A percentile compares a stretch with the other conserved stretches of the same genome.
phyloP scores from a whole-genome alignment of 1,139 yeast species.

The Candida labiduridarum region DNA sequence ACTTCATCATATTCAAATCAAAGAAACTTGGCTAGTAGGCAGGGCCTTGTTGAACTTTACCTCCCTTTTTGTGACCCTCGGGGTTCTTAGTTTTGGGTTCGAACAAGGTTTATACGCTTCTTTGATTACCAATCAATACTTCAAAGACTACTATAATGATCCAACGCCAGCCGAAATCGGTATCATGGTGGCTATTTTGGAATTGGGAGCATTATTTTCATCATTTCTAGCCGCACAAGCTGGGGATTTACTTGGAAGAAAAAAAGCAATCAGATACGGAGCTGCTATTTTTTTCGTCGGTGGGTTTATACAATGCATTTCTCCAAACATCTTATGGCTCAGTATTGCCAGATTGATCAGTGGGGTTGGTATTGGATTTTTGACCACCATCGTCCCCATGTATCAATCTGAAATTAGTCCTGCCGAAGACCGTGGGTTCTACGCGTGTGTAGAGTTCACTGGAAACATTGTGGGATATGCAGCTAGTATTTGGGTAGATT shows the following conservation, averaged over 20 bases:
- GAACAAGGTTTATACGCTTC: constrained; percentile 67
- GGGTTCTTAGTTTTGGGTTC: constrained; percentile 62
- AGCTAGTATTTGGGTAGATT: constrained; percentile 89
- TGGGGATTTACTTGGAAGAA: constrained; percentile 81
- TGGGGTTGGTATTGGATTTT: constrained; percentile 86
- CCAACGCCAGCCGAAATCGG: constrained; percentile 58
- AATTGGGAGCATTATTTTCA: constrained; percentile 79
- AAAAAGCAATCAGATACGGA: constrained; percentile 80
- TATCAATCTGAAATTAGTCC: constrained; percentile 92
- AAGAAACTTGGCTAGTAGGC: constrained; percentile 53
- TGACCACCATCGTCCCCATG: constrained; percentile 94
- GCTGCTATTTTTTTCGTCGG: constrained; percentile 81
- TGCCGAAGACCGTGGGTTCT: constrained; percentile 83
- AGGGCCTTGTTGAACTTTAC: constrained; percentile 56
- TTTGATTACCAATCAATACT: constrained; percentile 66
- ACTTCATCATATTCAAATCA: constrained; percentile 33
- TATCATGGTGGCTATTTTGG: constrained; percentile 54
- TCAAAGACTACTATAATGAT: constrained; percentile 69
- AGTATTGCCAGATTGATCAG: constrained; percentile 77
- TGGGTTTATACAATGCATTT: constrained; percentile 69
- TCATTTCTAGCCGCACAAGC: constrained; percentile 75
- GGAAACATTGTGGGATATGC: constrained; percentile 90
- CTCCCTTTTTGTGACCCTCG: constrained; percentile 59
- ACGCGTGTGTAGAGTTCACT: constrained; percentile 90
- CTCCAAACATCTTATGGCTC: constrained; percentile 47